Base-by-base conservation (phyloP, 768 basidiomycete genomes). In the Daedaleopsis sinensis region DNA sequence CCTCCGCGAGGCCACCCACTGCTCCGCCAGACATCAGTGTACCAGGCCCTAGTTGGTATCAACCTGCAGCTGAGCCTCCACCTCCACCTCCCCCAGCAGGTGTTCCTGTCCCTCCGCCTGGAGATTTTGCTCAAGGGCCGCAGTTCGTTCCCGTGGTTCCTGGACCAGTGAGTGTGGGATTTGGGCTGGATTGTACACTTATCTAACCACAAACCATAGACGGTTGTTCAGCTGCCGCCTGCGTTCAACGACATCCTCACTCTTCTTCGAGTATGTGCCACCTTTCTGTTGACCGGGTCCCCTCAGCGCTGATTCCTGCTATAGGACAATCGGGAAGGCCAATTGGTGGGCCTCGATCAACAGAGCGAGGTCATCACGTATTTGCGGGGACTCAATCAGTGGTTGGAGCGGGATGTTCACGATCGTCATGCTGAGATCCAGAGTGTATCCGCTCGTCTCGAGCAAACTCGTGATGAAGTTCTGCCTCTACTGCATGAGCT, bases 301-400 rank as follows among this genome's bases (percentile, higher is more conserved):
- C 27, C 15, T 15, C 19, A 15, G 13, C 12, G 23, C 47, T 49
- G 23, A 49, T 24, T 18, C 12, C 1, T 6, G 6, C 38, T n/a
- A 3, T 64, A 93, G 91, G 89, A 92, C 77, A 91, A 90, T 71
- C 88, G 88, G 4, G 73, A 84, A 6, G 89, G 89, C 0, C 89
- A 91, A 71, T 73, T 85, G 19, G 90, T 89, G 0, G 88, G 89
- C 27, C 82, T 92, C 15, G 87, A 90, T 50, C 90, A 93, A 68
- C 90, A 91, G 65, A 82, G 90, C 42, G 90, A 90, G 70, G 76
- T 92, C 53, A 91, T 91, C 84, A 78, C 88, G 55, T 93, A 94
- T 65, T 87, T 94, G 84, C 70, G 82, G 51, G 83, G 80, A 1
- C 76, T 94, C 36, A 94, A 94, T 64, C 82, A 84, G 37, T 94